These are phyloP conservation scores for Dioscorea cayenensis DNA, from an alignment of 116 monocot species.

Conservation along the genomic window DNA sequence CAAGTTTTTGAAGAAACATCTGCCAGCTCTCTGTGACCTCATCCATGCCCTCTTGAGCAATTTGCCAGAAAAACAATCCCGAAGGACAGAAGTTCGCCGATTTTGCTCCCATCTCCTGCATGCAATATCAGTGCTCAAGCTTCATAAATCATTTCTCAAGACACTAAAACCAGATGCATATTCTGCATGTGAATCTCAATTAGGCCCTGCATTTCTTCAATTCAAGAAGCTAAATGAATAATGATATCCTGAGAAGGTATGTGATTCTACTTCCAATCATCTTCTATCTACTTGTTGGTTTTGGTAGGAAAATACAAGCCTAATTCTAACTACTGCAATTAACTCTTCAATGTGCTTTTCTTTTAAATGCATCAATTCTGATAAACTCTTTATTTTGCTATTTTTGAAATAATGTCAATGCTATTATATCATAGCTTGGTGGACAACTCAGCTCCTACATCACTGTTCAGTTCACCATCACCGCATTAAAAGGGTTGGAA, in stretches of 20 bases:
- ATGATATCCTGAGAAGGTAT: neutral
- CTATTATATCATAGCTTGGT: too few species aligned
- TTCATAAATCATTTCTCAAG: constrained; percentile 59
- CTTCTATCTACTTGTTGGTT: neutral
- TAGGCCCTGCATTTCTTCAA: constrained; percentile 43
- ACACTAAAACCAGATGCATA: constrained; percentile 48
- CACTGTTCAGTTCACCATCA: too few species aligned
- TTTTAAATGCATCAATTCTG: too few species aligned
- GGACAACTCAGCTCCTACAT: too few species aligned
- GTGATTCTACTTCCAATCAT: neutral
- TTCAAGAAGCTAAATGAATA: constrained; percentile 29
- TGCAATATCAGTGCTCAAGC: constrained; percentile 30
- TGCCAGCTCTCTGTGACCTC: constrained; percentile 43
- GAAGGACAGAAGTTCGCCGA: constrained; percentile 53
- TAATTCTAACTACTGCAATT: neutral
- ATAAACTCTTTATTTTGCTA: too few species aligned
- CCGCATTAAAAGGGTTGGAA: too few species aligned
- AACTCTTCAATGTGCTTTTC: neutral
- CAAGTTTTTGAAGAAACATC: constrained; percentile 54
- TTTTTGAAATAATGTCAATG: too few species aligned
- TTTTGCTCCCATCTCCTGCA: constrained; percentile 52
- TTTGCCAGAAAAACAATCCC: constrained; percentile 58
- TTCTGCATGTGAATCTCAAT: constrained; percentile 48
- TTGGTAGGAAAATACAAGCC: neutral
- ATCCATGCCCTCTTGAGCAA: constrained; percentile 41